Evolutionary conservation across 2,329 filamentous ascomycete genomes (phyloP).

Genomic region (Helicocarpus griseus): DNA sequence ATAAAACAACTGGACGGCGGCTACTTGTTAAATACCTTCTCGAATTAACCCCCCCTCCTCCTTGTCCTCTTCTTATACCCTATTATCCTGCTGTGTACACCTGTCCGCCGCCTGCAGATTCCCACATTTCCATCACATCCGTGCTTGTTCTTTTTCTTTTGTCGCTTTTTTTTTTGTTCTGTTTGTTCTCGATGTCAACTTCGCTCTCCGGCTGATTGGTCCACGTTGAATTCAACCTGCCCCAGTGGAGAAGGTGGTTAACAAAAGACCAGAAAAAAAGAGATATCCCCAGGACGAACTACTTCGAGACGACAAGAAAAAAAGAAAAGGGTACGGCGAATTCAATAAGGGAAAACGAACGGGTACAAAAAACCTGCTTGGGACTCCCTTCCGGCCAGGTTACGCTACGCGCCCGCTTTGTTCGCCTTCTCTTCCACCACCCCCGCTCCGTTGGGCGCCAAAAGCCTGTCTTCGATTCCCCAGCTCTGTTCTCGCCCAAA

Average conservation of each 20-base stretch:
- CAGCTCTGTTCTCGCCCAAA: conserved; percentile 22
- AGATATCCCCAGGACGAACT: no score
- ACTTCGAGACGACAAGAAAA: not conserved
- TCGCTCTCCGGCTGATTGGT: not conserved
- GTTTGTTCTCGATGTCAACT: not conserved
- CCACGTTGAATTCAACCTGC: not conserved
- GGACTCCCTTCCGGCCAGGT: no score
- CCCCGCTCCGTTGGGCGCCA: conserved; percentile 4
- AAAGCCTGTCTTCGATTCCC: not conserved
- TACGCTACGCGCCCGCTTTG: no score
- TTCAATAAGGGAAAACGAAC: no score
- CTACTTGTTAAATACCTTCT: conserved; percentile 5
- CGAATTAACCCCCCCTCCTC: not conserved
- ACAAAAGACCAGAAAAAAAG: not conserved
- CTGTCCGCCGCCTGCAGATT: not conserved
- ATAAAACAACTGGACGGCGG: conserved; percentile 4
- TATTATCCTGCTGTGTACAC: not conserved
- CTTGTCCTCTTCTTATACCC: not conserved
- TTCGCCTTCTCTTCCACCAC: not conserved
- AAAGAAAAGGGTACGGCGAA: not conserved
- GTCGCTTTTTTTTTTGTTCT: not conserved
- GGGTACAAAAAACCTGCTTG: no score
- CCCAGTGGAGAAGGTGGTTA: not conserved
- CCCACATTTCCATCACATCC: not conserved
- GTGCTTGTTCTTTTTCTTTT: not conserved